A percentile compares a stretch with the other conserved stretches of the same genome.
These are phyloP conservation scores for Metahyphopichia silvanorum DNA, from an alignment of 805 yeast genomes.

Conservation along the genomic window DNA sequence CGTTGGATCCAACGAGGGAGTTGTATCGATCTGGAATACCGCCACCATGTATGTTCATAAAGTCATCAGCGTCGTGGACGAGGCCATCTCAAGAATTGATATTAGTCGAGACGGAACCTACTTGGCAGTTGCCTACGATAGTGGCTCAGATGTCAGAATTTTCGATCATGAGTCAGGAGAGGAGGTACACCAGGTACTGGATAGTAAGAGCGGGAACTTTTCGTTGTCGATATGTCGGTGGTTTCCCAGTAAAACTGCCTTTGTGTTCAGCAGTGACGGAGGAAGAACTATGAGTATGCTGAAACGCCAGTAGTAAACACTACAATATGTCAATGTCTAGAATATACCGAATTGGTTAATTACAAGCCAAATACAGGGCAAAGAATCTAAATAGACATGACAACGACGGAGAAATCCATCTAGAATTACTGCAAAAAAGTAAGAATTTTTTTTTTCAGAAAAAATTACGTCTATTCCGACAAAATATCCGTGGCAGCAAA, in stretches of 20 bases:
- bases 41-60: conserved; percentile 30
- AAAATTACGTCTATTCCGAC: too few species aligned
- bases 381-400: too few species aligned
- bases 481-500: too few species aligned
- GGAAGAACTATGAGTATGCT: conserved; percentile 24
- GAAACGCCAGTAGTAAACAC: background rate
- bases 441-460: too few species aligned
- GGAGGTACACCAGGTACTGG: conserved; percentile 28
- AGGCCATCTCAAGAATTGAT: conserved; percentile 38
- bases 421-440: too few species aligned
- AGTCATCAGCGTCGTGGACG: conserved; percentile 40
- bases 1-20: conserved; percentile 58
- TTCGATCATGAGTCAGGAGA: conserved; percentile 28
- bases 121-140: conserved; percentile 44
- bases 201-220: conserved; percentile 24
- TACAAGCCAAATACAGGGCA: background rate
- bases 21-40: conserved; percentile 49
- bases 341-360: too few species aligned
- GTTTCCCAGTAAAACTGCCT: conserved; percentile 32
- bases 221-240: conserved; percentile 27
- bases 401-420: too few species aligned
- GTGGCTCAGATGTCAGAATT: conserved; percentile 37
- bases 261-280: conserved; percentile 26
- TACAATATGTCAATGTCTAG: too few species aligned
- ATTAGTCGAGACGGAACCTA: conserved; percentile 45